Base-by-base conservation (phyloP, 805 yeast genomes). In the Myxozyma melibiosi region DNA sequence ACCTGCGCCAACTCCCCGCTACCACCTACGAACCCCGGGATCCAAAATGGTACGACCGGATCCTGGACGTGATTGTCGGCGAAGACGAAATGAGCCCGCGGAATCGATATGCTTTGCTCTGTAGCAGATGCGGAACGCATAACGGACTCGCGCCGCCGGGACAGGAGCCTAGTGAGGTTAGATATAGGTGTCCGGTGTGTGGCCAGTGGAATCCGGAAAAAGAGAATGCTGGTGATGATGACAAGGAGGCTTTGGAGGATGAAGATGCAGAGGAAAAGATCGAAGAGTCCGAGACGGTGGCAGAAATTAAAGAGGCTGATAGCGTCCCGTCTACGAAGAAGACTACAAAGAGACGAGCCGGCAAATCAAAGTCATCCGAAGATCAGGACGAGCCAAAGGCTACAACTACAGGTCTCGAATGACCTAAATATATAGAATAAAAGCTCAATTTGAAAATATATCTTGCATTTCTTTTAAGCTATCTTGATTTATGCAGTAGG, bases 121-220 rank as follows among this genome's bases (percentile, higher is more conserved):
- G 96, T 68, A 62, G 67, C 18, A 72, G 76, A n/a, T 88, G 96
- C 67, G 73, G 70, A 22, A 76, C 76, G 16, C 95, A 88, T 70
- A 88, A 89, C 67, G 96, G 96, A 1, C 76, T 88, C 43, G 95
- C 95, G 0, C 88, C 90, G 3, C 90, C 88, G 1, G 85, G 86
- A 6, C 73, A 78, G 57, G 58, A 68, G 2, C 85, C 92, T 0
- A 66, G 64, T 1, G 66, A 70, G 4, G 82, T 86, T 7, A 72
- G 70, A 50, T 88, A 84, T 65, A 67, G 74, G 1, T 88, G 96
- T 72, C 87, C 90, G 7, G 71, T 71, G 22, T 88, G 96, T 71
- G 87, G 85, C 13, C 28, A 16, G 22, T 46, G 51, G 53, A 65
- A 65, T 37, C 65, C 65, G 4, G 31, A 28, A 22, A 34, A 20